Percentiles rank a stretch among this genome's conserved stretches.
These are phyloP conservation scores for Akebia trifoliata DNA, from an alignment of 164 flowering plant species.

Conservation along the genomic window DNA sequence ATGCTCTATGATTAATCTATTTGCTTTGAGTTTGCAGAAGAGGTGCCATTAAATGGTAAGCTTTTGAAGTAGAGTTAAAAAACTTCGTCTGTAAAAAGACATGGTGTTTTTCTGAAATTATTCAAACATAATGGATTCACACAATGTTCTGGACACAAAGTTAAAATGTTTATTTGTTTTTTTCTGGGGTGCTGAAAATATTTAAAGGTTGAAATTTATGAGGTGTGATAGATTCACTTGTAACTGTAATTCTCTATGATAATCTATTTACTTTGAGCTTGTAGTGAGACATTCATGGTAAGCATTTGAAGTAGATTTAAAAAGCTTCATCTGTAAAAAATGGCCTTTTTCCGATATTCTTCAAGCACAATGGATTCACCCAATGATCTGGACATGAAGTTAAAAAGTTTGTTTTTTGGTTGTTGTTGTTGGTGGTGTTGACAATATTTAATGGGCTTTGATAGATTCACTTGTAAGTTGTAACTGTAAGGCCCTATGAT, in stretches of 20 bases:
- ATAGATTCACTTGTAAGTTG: too few species aligned
- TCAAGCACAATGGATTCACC: slow-evolving; percentile 40
- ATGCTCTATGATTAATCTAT: neutral
- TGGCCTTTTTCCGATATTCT: slow-evolving; percentile 68
- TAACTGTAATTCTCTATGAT: neutral
- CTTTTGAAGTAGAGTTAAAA: slow-evolving; percentile 10
- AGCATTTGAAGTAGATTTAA: slow-evolving; percentile 10
- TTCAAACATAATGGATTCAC: slow-evolving; percentile 40
- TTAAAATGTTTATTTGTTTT: too few species aligned
- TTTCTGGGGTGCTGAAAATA: too few species aligned
- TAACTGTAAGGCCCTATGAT: neutral
- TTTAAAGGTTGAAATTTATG: too few species aligned
- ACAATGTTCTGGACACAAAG: slow-evolving; percentile 40
- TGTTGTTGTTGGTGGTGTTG: too few species aligned
- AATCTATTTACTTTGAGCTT: slow-evolving; percentile 1
- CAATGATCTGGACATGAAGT: slow-evolving; percentile 41
- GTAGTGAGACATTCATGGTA: neutral
- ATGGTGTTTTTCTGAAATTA: slow-evolving; percentile 73
- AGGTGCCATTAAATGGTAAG: neutral
- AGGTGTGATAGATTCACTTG: neutral
- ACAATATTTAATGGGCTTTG: too few species aligned
- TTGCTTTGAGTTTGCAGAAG: slow-evolving; percentile 3
- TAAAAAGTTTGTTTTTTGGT: too few species aligned
- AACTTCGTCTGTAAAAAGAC: slow-evolving; percentile 29
- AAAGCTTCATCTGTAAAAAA: slow-evolving; percentile 31